phyloP scores from a whole-genome alignment of 768 basidiomycete genomes.

The Amanita fuliginea region DNA sequence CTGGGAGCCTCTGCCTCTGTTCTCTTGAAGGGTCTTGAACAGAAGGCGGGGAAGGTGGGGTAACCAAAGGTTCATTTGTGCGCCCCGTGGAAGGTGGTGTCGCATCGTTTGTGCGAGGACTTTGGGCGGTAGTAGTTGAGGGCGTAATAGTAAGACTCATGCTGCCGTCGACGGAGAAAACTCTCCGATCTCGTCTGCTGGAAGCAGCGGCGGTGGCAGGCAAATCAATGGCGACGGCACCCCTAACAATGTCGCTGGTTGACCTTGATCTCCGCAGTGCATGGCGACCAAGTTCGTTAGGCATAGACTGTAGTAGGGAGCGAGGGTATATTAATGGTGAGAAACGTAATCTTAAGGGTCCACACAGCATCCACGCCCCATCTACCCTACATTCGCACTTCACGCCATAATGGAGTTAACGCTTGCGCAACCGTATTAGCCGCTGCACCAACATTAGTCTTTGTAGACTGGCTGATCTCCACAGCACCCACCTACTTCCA shows the following conservation, averaged over 20 bases:
- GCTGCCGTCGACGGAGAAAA: conserved; percentile 4
- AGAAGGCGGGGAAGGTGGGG: not conserved
- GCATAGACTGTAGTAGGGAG: conserved; percentile 8
- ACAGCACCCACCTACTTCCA: conserved; percentile 50
- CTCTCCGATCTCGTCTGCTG: conserved; percentile 2
- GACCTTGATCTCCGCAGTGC: conserved; percentile 27
- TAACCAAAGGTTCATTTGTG: not conserved
- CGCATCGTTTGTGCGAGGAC: not conserved
- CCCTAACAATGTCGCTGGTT: conserved; percentile 25
- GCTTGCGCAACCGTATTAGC: conserved; percentile 67
- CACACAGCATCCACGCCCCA: conserved; percentile 2
- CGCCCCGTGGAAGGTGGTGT: not conserved
- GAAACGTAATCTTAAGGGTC: not conserved
- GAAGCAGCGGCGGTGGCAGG: not conserved
- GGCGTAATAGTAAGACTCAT: conserved; percentile 1
- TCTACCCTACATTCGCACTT: conserved; percentile 13
- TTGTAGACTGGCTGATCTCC: too few relatives aligned
- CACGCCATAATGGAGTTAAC: conserved; percentile 57
- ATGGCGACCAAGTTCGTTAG: conserved; percentile 13
- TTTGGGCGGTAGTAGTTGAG: not conserved
- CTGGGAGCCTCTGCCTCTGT: not conserved
- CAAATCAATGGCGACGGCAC: conserved; percentile 12
- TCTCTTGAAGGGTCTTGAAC: not conserved
- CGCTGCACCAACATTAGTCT: conserved; percentile 13
- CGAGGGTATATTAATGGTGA: not conserved